Evolutionary conservation across 2,329 filamentous ascomycete genomes (phyloP).

Genomic region (Colletotrichum lindemuthianum): DNA sequence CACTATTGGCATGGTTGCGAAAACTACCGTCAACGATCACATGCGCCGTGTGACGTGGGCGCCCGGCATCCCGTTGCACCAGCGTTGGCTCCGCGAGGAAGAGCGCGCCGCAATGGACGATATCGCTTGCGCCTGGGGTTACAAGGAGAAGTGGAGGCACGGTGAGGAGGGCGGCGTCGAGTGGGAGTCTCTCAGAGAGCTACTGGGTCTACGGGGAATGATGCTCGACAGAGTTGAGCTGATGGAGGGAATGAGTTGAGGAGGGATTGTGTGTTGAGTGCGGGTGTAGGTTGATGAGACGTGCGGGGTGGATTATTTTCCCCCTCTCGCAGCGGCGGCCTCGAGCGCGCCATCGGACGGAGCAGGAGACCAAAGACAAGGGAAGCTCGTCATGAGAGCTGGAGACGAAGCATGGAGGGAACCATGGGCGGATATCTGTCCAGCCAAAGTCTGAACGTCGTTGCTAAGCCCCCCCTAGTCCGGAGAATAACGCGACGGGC

Average conservation of each 20-base stretch:
- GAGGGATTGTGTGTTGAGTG: constrained; percentile 21
- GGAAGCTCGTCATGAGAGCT: constrained; percentile 31
- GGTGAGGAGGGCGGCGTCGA: constrained; percentile 93
- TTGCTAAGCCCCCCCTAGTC: constrained; percentile 36
- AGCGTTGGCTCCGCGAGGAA: constrained; percentile 89
- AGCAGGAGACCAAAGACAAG: constrained; percentile 7
- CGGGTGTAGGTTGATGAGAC: constrained; percentile 28
- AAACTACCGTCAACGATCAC: constrained; percentile 91
- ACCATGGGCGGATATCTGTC: constrained; percentile 23
- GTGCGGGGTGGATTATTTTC: constrained; percentile 16
- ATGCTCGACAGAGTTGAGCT: constrained; percentile 87
- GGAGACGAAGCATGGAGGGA: background rate
- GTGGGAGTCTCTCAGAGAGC: constrained; percentile 88
- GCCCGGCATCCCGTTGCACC: constrained; percentile 79
- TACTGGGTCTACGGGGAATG: constrained; percentile 86
- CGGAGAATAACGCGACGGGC: constrained; percentile 34
- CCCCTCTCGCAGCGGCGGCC: background rate
- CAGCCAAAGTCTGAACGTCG: constrained; percentile 26
- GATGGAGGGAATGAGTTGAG: constrained; percentile 83
- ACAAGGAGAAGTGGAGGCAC: constrained; percentile 79
- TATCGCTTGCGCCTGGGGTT: constrained; percentile 91
- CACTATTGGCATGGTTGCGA: constrained; percentile 83
- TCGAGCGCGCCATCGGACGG: constrained; percentile 23
- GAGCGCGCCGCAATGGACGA: constrained; percentile 88
- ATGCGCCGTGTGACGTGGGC: constrained; percentile 95